Evolutionary conservation across 164 flowering plant species (phyloP).

Genomic region (Kingdonia uniflora): DNA sequence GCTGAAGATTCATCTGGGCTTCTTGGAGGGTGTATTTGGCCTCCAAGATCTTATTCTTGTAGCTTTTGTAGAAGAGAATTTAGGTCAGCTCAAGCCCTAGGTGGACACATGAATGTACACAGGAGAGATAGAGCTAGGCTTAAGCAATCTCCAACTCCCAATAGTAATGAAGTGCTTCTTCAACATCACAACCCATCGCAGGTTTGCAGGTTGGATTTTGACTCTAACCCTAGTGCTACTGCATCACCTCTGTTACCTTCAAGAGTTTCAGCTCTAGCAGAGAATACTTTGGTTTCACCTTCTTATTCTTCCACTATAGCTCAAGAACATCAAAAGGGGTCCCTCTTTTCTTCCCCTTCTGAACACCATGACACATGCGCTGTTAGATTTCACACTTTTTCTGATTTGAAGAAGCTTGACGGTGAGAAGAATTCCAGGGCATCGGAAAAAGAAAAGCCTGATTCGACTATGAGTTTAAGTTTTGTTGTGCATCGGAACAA

Average conservation of each 20-base stretch:
- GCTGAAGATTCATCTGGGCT: conserved; percentile 77
- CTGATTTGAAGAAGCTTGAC: conserved; percentile 17
- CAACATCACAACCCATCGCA: conserved; percentile 22
- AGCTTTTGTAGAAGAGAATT: conserved; percentile 81
- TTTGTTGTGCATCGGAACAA: conserved; percentile 16
- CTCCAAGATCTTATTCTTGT: conserved; percentile 87
- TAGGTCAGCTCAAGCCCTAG: conserved; percentile 92
- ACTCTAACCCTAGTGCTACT: conserved; percentile 15
- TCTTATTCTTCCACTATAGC: conserved; percentile 18
- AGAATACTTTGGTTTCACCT: conserved; percentile 11
- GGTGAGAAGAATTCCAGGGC: conserved; percentile 18
- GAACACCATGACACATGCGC: conserved; percentile 17
- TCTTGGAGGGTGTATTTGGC: conserved; percentile 80
- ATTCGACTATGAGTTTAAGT: conserved; percentile 29
- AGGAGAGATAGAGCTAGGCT: conserved; percentile 80
- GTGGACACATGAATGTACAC: conserved; percentile 95
- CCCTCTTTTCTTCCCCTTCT: conserved; percentile 15
- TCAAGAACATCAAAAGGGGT: conserved; percentile 13
- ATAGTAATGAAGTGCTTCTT: conserved; percentile 8
- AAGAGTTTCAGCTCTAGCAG: conserved; percentile 31
- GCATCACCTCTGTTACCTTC: conserved; percentile 24
- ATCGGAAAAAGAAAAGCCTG: conserved; percentile 11
- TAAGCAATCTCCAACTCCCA: conserved; percentile 37
- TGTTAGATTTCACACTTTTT: conserved; percentile 10
- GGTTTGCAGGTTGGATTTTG: conserved; percentile 25